Evolutionary conservation across 768 basidiomycete species (phyloP), one percentile per base, ranked within the genome.

Genomic region (Wakefieldia striispora): DNA sequence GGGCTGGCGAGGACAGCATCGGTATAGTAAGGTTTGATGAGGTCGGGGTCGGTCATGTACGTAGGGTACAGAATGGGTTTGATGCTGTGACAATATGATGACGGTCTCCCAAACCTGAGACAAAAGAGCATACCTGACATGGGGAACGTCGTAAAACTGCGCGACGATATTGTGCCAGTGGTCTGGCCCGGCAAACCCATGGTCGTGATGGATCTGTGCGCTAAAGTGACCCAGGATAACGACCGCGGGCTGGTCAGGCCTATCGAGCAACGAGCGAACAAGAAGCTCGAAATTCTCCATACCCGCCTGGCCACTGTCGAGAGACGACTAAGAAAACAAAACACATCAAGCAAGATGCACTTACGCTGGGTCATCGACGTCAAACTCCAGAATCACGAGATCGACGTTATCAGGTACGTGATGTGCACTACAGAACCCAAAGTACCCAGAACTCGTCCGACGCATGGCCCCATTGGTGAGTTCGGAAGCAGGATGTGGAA

Each of bases 381-480:
- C 97, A 33, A 99, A 88, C 66, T 99, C 95, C 51, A 99, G 72
- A 58, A 99, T 91, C 51, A 98, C 87, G 47, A 99, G 78, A 75
- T 98, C 97, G 12, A 92, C 92, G 42, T 82, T 73, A 64, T 99
- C 97, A 6, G 95, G 95, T 11, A 98, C 76, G 64, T 99, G 95
- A 58, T 97, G 95, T 1, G 80, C 78, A 59, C 83, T 89, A 76
- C 95, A 99, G 72, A 85, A 98, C 9, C 87, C 89, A 74, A 95
- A 99, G 72, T 99, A 99, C 11, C 84, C 87, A 1, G 94, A 93
- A 69, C 88, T 87, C 19, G 95, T 94, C 43, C 85, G 84, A 14
- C 92, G 80, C 80, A 95, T 88, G 4, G 95, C 95, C 31, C 95
- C 95, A 68, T 99, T 99, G 23, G 95, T 99, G 58, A 99, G 80